phyloP scores from a whole-genome alignment of 495 filamentous ascomycete genomes.

The Monascus purpureus region DNA sequence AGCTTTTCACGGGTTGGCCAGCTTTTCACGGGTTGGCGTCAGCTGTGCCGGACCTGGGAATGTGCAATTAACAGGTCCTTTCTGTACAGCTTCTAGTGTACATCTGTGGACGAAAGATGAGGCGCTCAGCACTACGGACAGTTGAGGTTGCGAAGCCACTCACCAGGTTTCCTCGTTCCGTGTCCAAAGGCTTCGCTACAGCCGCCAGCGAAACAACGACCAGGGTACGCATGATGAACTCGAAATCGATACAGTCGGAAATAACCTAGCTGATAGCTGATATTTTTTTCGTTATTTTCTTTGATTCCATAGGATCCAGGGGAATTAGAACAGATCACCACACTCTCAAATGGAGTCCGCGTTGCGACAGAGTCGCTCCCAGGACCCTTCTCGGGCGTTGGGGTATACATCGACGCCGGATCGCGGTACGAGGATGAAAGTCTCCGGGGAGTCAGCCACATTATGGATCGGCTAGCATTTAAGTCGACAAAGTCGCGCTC shows the following conservation, averaged over 20 bases:
- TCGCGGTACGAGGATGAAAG: slow-evolving; percentile 85
- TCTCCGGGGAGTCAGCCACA: slow-evolving; percentile 83
- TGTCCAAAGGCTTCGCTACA: slow-evolving; percentile 25
- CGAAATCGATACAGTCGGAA: background rate
- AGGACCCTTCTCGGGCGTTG: slow-evolving; percentile 87
- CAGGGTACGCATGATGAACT: slow-evolving; percentile 18
- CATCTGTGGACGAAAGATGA: slow-evolving; percentile 21
- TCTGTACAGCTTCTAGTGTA: no score
- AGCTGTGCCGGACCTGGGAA: no score
- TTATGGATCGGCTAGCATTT: slow-evolving; percentile 91
- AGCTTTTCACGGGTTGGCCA: no score
- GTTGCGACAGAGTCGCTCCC: slow-evolving; percentile 93
- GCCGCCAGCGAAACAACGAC: slow-evolving; percentile 19
- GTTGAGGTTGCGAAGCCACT: slow-evolving; percentile 30
- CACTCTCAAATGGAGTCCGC: slow-evolving; percentile 81
- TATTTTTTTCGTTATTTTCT: background rate
- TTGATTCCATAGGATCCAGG: slow-evolving; percentile 54
- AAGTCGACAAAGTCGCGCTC: slow-evolving; percentile 70
- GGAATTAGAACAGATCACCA: slow-evolving; percentile 78
- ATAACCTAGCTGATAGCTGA: slow-evolving; percentile 3
- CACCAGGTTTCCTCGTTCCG: slow-evolving; percentile 22
- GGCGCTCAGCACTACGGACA: slow-evolving; percentile 33
- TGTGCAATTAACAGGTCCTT: no score
- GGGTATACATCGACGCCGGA: slow-evolving; percentile 92
- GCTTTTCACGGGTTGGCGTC: no score